Conservation (phyloP, 768 basidiomycete species). For the Tylopilus vinaceipallidus region DNA sequence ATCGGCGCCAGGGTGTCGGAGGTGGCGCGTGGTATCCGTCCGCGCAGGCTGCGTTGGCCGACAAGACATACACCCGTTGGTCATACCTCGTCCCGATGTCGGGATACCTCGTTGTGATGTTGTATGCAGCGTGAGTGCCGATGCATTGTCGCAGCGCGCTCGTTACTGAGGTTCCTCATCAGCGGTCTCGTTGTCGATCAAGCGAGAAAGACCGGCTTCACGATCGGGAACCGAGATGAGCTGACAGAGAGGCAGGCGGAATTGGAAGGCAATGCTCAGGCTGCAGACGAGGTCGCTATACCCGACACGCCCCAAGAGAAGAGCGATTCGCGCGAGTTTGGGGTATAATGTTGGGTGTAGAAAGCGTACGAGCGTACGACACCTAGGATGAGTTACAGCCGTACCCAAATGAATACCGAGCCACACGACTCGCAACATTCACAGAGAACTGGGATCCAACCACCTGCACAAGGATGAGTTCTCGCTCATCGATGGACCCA, state of each 20-base stretch:
- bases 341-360: slow-evolving; percentile 2
- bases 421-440: too few relatives aligned
- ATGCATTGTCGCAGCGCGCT: neutral
- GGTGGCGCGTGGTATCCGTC: slow-evolving; percentile 71
- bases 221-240: slow-evolving; percentile 48
- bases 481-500: too few relatives aligned
- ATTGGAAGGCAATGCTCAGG: neutral
- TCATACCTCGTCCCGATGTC: slow-evolving; percentile 62
- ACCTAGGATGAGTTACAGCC: too few relatives aligned
- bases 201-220: slow-evolving; percentile 46
- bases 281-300: neutral
- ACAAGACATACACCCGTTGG: slow-evolving; percentile 44
- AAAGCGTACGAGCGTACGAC: too few relatives aligned
- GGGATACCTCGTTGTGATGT: slow-evolving; percentile 56
- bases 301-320: slow-evolving; percentile 13
- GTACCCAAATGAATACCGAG: too few relatives aligned
- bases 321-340: slow-evolving; percentile 10
- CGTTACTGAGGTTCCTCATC: neutral
- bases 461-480: too few relatives aligned
- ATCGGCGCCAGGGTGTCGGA: slow-evolving; percentile 46
- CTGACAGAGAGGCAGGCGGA: slow-evolving; percentile 23
- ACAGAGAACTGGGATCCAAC: too few relatives aligned
- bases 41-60: slow-evolving; percentile 56
- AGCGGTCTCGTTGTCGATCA: slow-evolving; percentile 57
- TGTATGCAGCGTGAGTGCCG: slow-evolving; percentile 52